Evolutionary conservation across 164 flowering plant species (phyloP).

Genomic region (Pachysandra terminalis): DNA sequence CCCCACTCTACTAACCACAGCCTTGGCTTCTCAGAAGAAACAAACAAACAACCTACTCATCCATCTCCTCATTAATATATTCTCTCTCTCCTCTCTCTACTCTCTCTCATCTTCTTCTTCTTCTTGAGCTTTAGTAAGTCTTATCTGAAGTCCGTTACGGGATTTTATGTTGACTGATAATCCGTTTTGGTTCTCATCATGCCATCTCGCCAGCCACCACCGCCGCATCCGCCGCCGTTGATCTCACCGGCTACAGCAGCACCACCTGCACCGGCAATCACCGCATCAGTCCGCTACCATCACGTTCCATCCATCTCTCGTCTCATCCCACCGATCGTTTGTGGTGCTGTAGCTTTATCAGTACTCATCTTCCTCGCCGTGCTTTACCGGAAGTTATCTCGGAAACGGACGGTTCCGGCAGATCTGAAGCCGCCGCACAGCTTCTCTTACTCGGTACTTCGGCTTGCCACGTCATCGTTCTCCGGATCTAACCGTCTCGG

Average conservation of each 20-base stretch:
- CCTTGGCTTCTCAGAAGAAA: too few relatives aligned
- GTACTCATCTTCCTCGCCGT: constrained; percentile 28
- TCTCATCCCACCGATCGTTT: constrained; percentile 21
- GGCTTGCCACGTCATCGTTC: constrained; percentile 68
- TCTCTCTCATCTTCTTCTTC: too few relatives aligned
- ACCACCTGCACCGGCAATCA: constrained; percentile 3
- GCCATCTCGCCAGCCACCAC: constrained; percentile 45
- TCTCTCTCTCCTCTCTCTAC: too few relatives aligned
- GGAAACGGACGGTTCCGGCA: constrained; percentile 60
- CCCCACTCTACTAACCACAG: too few relatives aligned
- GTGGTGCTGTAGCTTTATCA: constrained; percentile 27
- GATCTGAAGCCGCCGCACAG: constrained; percentile 56
- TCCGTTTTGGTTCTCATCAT: constrained; percentile 16
- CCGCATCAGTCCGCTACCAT: constrained; percentile 9
- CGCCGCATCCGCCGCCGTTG: constrained; percentile 11
- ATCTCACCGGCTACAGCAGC: neutral
- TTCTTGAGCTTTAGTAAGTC: neutral
- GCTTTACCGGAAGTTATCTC: constrained; percentile 43
- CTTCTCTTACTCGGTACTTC: constrained; percentile 61
- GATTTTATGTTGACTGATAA: neutral
- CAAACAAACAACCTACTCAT: too few relatives aligned
- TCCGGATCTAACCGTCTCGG: constrained; percentile 61
- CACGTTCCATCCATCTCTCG: constrained; percentile 18
- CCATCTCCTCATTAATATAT: too few relatives aligned
- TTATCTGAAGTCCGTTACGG: neutral